phyloP scores from a whole-genome alignment of 805 yeast species.

The Cyberlindnera americana region DNA sequence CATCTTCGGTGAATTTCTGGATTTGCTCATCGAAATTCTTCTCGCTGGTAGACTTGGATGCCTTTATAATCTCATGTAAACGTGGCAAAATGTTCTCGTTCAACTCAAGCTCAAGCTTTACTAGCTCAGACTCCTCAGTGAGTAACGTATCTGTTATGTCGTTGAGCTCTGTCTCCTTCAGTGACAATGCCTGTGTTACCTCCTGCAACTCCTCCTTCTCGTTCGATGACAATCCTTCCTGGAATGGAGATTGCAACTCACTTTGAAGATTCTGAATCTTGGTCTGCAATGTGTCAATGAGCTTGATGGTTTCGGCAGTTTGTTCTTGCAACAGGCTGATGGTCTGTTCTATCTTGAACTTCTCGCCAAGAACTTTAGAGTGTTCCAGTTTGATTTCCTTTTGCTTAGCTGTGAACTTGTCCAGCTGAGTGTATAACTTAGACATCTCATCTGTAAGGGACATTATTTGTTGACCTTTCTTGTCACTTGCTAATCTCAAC shows the following conservation, averaged over 20 bases:
- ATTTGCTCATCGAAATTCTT: conserved; percentile 17
- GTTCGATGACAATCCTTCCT: conserved; percentile 43
- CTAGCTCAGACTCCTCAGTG: conserved; percentile 43
- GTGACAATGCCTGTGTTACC: conserved; percentile 35
- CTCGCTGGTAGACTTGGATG: conserved; percentile 21
- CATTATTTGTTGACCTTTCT: conserved; percentile 51
- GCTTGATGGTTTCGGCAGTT: conserved; percentile 1
- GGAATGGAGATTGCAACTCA: conserved; percentile 55
- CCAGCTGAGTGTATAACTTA: conserved; percentile 35
- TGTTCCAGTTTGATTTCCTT: conserved; percentile 43
- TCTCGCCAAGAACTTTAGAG: conserved; percentile 40
- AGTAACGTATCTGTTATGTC: conserved; percentile 37
- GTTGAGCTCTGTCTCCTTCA: conserved; percentile 39
- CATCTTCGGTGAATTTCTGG: conserved; percentile 19
- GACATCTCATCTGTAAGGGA: conserved; percentile 43
- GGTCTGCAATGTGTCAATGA: conserved; percentile 24
- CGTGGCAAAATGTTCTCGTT: conserved; percentile 56
- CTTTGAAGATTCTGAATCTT: conserved; percentile 35
- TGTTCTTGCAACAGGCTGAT: conserved; percentile 22
- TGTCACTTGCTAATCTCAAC: conserved; percentile 36
- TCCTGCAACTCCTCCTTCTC: conserved; percentile 44
- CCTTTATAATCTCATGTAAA: conserved; percentile 34
- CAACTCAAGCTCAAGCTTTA: conserved; percentile 51
- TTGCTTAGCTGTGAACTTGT: conserved; percentile 37
- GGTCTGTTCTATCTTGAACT: conserved; percentile 42